Base-by-base conservation (phyloP, 164 flowering plant species). In the Magnolia sinica region DNA sequence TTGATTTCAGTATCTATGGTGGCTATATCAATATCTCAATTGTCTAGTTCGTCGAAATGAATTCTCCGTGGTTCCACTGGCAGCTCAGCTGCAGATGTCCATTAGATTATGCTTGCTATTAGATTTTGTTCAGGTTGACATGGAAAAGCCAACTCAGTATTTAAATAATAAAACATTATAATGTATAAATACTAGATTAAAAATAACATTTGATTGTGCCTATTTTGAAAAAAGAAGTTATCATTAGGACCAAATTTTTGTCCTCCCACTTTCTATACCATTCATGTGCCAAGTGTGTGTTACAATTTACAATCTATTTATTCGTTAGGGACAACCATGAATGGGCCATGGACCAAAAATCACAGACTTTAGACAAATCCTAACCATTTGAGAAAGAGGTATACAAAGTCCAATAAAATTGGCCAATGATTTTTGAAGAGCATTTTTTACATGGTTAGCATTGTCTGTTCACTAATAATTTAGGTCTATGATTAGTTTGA, bases 61-160 rank as follows among this genome's bases (percentile, higher is more conserved):
- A 92, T 88, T 71, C 74, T 82, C 29, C 79, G 83, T 52, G 97
- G 97, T 76, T 84, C 85, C 29, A 91, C 76, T 65, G 82, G 78
- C 70, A 74, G 76, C 71, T 82, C 85, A 74, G 50, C 95, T 90
- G 91, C 76, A 73, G 37, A 71, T 55, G 69, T 50, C 76, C 74
- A 59, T 76, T 7, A 64, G 24, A 76, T 74, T 74, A 77, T 63
- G 19, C 73, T 81, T 61, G 27, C 8, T 29, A 20, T 65, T 20
- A 19, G 71, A 18, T 14, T 55, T 24, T 55, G 59, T 14, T 55
- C 2, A 0, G 11, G 8, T 55, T 55, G 45, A 37, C 45, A 8
- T 7, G 2, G 59, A 55, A 55, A 7, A 55, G 2, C 2, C 59
- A 55, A 55, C 11, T 55, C 16, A 14, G 18, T 55, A 55, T 1